Evolutionary conservation across 805 yeast species (phyloP).

Genomic region (Clavispora phyllophila): DNA sequence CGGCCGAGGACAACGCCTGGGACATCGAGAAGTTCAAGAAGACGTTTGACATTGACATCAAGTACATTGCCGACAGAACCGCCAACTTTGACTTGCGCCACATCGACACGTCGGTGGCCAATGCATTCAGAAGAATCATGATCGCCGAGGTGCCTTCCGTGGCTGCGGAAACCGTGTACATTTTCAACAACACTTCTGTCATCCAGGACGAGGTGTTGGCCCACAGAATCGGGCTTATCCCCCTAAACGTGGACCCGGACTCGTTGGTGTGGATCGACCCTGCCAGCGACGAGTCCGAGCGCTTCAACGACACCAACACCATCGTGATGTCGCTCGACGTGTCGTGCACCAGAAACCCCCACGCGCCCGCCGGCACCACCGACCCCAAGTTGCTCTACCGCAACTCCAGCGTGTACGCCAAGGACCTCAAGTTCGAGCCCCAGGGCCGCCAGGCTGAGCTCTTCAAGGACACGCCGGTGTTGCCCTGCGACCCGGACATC

Average conservation of each 20-base stretch:
- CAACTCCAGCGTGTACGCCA: slow-evolving; percentile 84
- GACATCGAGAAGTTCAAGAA: slow-evolving; percentile 73
- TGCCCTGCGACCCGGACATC: slow-evolving; percentile 83
- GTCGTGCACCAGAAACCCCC: slow-evolving; percentile 78
- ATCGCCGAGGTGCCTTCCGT: slow-evolving; percentile 94
- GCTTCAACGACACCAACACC: slow-evolving; percentile 84
- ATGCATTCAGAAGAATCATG: slow-evolving; percentile 96
- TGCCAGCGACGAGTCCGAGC: slow-evolving; percentile 53
- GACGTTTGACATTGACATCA: slow-evolving; percentile 59
- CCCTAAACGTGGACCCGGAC: slow-evolving; percentile 90
- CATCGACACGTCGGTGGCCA: slow-evolving; percentile 88
- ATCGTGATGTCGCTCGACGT: slow-evolving; percentile 78
- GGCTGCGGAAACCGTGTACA: slow-evolving; percentile 87
- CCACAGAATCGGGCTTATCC: slow-evolving; percentile 89
- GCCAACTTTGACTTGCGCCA: slow-evolving; percentile 86
- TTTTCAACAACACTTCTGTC: slow-evolving; percentile 92
- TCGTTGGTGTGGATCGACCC: slow-evolving; percentile 76
- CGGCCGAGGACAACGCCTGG: slow-evolving; percentile 71
- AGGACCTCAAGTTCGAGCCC: slow-evolving; percentile 84
- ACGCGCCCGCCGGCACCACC: slow-evolving; percentile 70
- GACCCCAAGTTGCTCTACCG: slow-evolving; percentile 81
- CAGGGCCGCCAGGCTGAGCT: slow-evolving; percentile 79
- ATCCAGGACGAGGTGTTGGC: slow-evolving; percentile 97
- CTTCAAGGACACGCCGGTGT: slow-evolving; percentile 63
- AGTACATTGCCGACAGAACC: slow-evolving; percentile 57